A percentile compares a stretch with the other conserved stretches of the same genome.
phyloP scores from a whole-genome alignment of 2,329 filamentous ascomycete species.

The Massarina eburnea region DNA sequence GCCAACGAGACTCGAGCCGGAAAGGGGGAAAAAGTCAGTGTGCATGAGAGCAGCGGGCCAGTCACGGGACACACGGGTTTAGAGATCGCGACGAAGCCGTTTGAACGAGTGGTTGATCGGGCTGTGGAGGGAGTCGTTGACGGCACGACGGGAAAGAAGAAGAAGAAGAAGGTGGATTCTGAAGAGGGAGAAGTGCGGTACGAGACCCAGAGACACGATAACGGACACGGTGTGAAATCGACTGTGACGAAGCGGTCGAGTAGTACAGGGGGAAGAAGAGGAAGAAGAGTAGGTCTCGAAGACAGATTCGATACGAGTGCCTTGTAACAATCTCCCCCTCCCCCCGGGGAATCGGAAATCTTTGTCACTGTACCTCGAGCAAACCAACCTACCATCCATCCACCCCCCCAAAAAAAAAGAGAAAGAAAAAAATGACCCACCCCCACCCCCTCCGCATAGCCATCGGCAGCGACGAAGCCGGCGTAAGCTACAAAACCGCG shows the following conservation, averaged over 20 bases:
- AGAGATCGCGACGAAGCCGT: slow-evolving; percentile 41
- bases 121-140: slow-evolving; percentile 35
- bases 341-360: too few relatives aligned
- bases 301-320: slow-evolving; percentile 37
- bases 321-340: slow-evolving; percentile 26
- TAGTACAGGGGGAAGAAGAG: background rate
- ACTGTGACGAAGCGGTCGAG: slow-evolving; percentile 10
- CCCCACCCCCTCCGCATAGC: slow-evolving; percentile 56
- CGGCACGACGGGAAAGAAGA: slow-evolving; percentile 14
- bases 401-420: background rate
- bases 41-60: slow-evolving; percentile 39
- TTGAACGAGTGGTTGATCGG: slow-evolving; percentile 35
- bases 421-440: background rate
- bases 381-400: background rate
- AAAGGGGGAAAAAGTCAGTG: slow-evolving; percentile 31
- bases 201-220: slow-evolving; percentile 13
- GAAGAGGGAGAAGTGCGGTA: slow-evolving; percentile 27
- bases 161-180: slow-evolving; percentile 19
- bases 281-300: slow-evolving; percentile 18
- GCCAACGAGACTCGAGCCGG: background rate
- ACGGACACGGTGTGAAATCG: slow-evolving; percentile 6
- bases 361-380: slow-evolving; percentile 3
- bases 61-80: slow-evolving; percentile 30
- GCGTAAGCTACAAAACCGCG: slow-evolving; percentile 74
- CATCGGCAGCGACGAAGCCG: slow-evolving; percentile 70